Evolutionary conservation across 306 rosid genomes (phyloP).

Genomic region (Pyrus pyrifolia): DNA sequence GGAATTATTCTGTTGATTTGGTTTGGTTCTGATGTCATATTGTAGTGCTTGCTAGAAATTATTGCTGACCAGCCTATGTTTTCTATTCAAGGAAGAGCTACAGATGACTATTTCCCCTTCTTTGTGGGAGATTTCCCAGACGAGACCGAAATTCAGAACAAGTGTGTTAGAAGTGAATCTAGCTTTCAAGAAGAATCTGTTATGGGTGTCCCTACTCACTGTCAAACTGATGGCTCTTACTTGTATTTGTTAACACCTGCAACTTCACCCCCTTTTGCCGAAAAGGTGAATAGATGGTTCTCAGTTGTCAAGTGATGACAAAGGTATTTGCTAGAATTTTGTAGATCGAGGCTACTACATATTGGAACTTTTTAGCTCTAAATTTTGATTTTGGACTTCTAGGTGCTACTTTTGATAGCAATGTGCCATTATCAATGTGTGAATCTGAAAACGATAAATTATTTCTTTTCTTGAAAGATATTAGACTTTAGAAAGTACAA

Average conservation of each 20-base stretch:
- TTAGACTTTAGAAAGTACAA: neutral
- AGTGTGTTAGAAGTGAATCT: conserved; percentile 18
- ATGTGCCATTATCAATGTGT: conserved; percentile 11
- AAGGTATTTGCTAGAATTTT: conserved; percentile 37
- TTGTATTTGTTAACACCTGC: conserved; percentile 60
- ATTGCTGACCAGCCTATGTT: conserved; percentile 22
- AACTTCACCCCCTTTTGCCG: conserved; percentile 67
- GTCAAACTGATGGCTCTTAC: conserved; percentile 71
- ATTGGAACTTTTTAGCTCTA: neutral
- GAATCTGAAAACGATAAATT: conserved; percentile 16
- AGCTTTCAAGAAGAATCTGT: conserved; percentile 29
- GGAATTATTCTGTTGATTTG: neutral
- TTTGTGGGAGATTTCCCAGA: conserved; percentile 30
- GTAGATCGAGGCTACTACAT: conserved; percentile 5
- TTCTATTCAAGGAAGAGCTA: conserved; percentile 42
- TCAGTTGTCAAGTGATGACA: conserved; percentile 44
- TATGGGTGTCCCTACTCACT: conserved; percentile 48
- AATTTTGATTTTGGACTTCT: conserved; percentile 9
- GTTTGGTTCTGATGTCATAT: neutral
- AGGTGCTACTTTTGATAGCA: conserved; percentile 18
- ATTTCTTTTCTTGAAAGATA: conserved; percentile 2
- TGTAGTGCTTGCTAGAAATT: conserved; percentile 14
- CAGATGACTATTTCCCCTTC: conserved; percentile 51
- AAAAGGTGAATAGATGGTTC: conserved; percentile 62
- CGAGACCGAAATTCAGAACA: conserved; percentile 28